Percentiles rank a stretch among this genome's conserved stretches.
These are phyloP conservation scores for Endothia cerciana DNA, from an alignment of 2,329 filamentous ascomycete species.

Conservation along the genomic window DNA sequence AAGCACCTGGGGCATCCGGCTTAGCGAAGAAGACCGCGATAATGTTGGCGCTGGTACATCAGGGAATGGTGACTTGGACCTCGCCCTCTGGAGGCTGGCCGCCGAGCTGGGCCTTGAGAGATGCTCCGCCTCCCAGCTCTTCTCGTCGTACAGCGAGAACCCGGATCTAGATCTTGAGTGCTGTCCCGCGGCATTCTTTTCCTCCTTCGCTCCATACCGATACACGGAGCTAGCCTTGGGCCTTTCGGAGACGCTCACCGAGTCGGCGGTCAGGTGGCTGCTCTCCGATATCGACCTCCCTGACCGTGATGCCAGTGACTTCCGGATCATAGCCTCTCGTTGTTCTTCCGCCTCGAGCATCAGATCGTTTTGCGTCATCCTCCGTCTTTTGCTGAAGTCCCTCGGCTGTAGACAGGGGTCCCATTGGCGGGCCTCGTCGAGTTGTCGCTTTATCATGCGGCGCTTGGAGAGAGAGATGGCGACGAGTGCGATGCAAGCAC, in stretches of 20 bases:
- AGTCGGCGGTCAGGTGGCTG: conserved; percentile 18
- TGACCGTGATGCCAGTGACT: conserved; percentile 43
- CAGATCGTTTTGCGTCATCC: conserved; percentile 35
- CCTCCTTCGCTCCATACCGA: conserved; percentile 35
- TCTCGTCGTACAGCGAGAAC: conserved; percentile 9
- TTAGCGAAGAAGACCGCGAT: conserved; percentile 24
- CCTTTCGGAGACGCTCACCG: conserved; percentile 14
- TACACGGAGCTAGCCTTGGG: conserved; percentile 27
- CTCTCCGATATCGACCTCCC: conserved; percentile 21
- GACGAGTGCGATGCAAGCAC: conserved; percentile 31
- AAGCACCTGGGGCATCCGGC: conserved; percentile 11
- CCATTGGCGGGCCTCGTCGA: conserved; percentile 32
- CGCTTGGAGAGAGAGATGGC: conserved; percentile 30
- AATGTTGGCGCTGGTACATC: conserved; percentile 17
- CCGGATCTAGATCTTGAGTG: conserved; percentile 27
- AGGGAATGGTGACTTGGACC: conserved; percentile 11
- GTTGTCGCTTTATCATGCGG: conserved; percentile 23
- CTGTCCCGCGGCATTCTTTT: conserved; percentile 45
- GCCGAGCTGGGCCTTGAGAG: conserved; percentile 23
- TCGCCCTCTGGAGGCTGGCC: conserved; percentile 9
- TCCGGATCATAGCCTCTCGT: conserved; percentile 47
- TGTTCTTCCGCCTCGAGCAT: conserved; percentile 43
- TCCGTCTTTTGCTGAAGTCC: conserved; percentile 33
- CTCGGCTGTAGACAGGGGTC: conserved; percentile 35
- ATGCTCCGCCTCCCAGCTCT: conserved; percentile 15